Conservation (phyloP, 495 filamentous ascomycete genomes). For the Podospora didyma region DNA sequence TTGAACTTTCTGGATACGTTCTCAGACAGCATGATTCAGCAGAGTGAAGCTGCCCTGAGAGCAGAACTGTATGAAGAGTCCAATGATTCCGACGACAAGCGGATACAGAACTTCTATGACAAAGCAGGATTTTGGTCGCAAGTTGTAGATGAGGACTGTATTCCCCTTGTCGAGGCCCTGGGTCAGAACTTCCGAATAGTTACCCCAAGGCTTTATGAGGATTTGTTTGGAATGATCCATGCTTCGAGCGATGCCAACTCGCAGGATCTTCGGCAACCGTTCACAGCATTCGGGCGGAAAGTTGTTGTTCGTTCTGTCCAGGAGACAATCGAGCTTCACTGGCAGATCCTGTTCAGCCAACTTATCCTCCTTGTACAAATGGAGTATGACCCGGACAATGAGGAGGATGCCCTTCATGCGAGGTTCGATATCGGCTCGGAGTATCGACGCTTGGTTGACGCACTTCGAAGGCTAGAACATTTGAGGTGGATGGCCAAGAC, state of each 20-base stretch:
- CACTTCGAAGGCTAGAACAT: constrained; percentile 70
- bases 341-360: constrained; percentile 71
- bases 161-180: constrained; percentile 49
- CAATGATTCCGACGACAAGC: constrained; percentile 59
- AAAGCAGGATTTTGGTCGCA: constrained; percentile 67
- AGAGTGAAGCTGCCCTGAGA: constrained; percentile 55
- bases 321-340: constrained; percentile 67
- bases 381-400: constrained; percentile 68
- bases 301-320: constrained; percentile 70
- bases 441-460: constrained; percentile 61
- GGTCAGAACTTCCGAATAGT: constrained; percentile 53
- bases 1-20: constrained; percentile 57
- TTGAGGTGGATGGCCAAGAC: constrained; percentile 75
- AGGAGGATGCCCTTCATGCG: constrained; percentile 55
- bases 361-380: constrained; percentile 79
- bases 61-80: constrained; percentile 68
- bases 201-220: constrained; percentile 51
- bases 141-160: constrained; percentile 66
- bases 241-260: constrained; percentile 37
- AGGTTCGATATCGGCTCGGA: constrained; percentile 63
- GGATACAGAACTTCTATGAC: constrained; percentile 68
- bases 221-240: constrained; percentile 37
- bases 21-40: constrained; percentile 56
- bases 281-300: constrained; percentile 69
- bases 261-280: constrained; percentile 34